Base-by-base conservation (phyloP, 2,329 filamentous ascomycete genomes). In the Colletotrichum sidae region DNA sequence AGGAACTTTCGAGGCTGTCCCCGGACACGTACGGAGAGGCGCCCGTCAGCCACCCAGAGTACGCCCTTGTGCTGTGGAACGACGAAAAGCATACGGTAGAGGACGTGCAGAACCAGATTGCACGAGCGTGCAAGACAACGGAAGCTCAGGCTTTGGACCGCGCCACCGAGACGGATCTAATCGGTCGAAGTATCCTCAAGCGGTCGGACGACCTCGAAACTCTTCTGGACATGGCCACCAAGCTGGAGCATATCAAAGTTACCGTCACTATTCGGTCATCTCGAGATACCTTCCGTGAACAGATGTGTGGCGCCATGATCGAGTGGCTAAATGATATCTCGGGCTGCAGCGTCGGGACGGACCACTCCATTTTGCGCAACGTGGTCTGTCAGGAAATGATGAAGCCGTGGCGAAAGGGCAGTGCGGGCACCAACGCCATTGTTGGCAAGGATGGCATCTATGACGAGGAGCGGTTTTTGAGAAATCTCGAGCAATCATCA, bases 241-340 rank as follows among this genome's bases (percentile, higher is more conserved):
- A 96, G 25, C 92, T 99, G 69, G 96, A 99, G 78, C 90, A 97
- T 67, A 97, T 99, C 77, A 94, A 97, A 75, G 89, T 99, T 62
- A 98, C 96, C 0, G 93, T 97, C 53, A 99, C 96, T 1, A 94
- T 99, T 67, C 89, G 96, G 49, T 97, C 95, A 9, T 89, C 96
- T 6, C 88, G 96, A 71, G 96, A 99, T 78, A 98, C 94, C 0
- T 99, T 98, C 79, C 88, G 96, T 65, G 96, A 99, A 76, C 92
- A 98, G 76, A 99, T 99, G 96, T 97, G 94, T 72, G 94, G 92
- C n/a, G 93, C 94, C 13, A 95, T 99, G 67, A 91, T 99, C 58
- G 94, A 97, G 72, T 99, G 96, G 96, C 85, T 99, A 17, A 87
- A 90, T 56, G 96, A 99, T 77, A 96, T 99, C 72, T 88, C 94